Percentiles rank a stretch among this genome's conserved stretches.
Evolutionary conservation across 192 early-diverging fungal species (phyloP).

Genomic region (Coemansia sp.): DNA sequence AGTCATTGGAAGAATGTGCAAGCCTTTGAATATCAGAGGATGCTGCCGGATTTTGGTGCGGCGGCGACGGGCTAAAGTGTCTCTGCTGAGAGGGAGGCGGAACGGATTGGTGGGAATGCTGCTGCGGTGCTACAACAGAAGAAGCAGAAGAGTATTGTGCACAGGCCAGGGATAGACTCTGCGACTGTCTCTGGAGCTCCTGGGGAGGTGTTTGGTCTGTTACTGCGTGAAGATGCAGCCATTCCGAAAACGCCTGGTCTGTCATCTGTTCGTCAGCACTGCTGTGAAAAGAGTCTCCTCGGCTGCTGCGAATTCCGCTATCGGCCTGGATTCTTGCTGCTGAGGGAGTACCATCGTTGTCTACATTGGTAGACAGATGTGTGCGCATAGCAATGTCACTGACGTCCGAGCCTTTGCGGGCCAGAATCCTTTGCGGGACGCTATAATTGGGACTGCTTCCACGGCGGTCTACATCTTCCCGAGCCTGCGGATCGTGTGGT

Average conservation of each 20-base stretch:
- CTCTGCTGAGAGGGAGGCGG: slow-evolving; percentile 12
- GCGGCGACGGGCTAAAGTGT: slow-evolving; percentile 11
- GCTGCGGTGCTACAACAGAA: not conserved
- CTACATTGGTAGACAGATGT: slow-evolving; percentile 14
- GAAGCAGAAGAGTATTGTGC: slow-evolving; percentile 6
- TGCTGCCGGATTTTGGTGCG: not conserved
- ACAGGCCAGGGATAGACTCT: slow-evolving; percentile 5
- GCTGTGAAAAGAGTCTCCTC: not conserved
- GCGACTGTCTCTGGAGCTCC: slow-evolving; percentile 1
- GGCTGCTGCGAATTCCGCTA: not conserved
- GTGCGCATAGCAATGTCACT: slow-evolving; percentile 53
- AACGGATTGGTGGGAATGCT: not conserved
- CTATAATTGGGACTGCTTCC: not conserved
- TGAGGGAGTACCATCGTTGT: not conserved
- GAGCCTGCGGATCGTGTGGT: not conserved
- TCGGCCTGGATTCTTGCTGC: not conserved
- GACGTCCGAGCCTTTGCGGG: slow-evolving; percentile 13
- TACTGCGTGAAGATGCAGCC: slow-evolving; percentile 22
- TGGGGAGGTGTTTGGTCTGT: slow-evolving; percentile 1
- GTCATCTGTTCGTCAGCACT: not conserved
- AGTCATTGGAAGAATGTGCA: not conserved
- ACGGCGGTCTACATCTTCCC: not conserved
- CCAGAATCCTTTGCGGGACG: not conserved
- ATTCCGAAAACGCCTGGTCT: slow-evolving; percentile 19
- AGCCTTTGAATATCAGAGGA: not conserved